These are phyloP conservation scores for Lolium perenne DNA, from an alignment of 176 grass and related monocot genomes.

Conservation along the genomic window DNA sequence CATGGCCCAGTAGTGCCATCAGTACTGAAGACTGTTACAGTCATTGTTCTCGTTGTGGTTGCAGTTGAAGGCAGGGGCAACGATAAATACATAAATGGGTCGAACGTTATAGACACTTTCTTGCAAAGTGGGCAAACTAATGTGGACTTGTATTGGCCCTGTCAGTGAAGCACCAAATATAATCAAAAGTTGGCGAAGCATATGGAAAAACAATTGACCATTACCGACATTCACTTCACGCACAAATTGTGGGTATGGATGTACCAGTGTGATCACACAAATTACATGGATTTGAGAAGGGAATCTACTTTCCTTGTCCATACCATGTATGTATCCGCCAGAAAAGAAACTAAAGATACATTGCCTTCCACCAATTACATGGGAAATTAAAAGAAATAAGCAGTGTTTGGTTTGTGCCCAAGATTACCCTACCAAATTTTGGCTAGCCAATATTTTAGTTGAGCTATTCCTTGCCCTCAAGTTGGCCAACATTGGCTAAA, in stretches of 20 bases:
- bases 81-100: slow-evolving; percentile 97
- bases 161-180: slow-evolving; percentile 49
- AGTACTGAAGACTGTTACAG: slow-evolving; percentile 71
- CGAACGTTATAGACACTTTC: slow-evolving; percentile 92
- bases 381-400: not conserved
- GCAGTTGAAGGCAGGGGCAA: slow-evolving; percentile 85
- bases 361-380: slow-evolving; percentile 3
- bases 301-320: not conserved
- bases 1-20: slow-evolving; percentile 62
- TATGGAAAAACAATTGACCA: not conserved
- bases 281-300: slow-evolving; percentile 9
- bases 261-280: not conserved
- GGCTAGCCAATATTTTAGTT: no score
- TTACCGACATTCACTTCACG: not conserved
- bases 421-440: no score
- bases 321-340: slow-evolving; percentile 10
- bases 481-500: no score
- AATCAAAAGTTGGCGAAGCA: slow-evolving; percentile 31
- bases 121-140: slow-evolving; percentile 90
- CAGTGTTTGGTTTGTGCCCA: not conserved
- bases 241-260: not conserved
- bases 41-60: slow-evolving; percentile 88
- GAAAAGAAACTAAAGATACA: not conserved
- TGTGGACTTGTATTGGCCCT: slow-evolving; percentile 98
- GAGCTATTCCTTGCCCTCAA: no score